Conservation (phyloP, 257 asterid species). For the Verbena officinalis region DNA sequence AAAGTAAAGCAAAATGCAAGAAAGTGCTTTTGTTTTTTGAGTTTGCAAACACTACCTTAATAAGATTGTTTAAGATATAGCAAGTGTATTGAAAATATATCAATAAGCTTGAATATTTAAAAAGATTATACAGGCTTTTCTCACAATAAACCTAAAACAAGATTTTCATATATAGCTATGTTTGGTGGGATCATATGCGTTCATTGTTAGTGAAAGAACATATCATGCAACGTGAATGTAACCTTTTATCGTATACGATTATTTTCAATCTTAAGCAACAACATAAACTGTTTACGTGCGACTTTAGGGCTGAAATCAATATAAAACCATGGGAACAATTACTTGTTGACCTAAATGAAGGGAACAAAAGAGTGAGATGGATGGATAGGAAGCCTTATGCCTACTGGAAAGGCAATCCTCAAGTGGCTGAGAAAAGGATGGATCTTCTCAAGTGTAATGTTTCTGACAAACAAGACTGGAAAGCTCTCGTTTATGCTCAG, state of each 20-base stretch:
- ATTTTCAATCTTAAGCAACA: neutral
- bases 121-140: no score
- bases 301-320: conserved; percentile 47
- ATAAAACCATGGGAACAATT: conserved; percentile 54
- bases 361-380: conserved; percentile 55
- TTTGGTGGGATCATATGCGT: no score
- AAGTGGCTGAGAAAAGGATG: conserved; percentile 49
- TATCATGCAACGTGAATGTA: no score
- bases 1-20: no score
- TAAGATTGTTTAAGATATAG: neutral
- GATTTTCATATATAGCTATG: no score
- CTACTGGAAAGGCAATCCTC: conserved; percentile 74
- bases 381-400: conserved; percentile 63
- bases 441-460: conserved; percentile 64
- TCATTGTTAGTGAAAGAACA: no score
- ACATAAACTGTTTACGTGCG: neutral
- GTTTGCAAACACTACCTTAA: no score
- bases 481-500: conserved; percentile 60
- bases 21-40: no score
- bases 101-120: no score
- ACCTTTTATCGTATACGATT: neutral
- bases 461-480: conserved; percentile 60
- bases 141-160: no score
- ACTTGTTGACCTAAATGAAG: conserved; percentile 45
- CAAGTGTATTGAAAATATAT: neutral